phyloP scores from a whole-genome alignment of 805 yeast species.

The Suhomyces sp. region DNA sequence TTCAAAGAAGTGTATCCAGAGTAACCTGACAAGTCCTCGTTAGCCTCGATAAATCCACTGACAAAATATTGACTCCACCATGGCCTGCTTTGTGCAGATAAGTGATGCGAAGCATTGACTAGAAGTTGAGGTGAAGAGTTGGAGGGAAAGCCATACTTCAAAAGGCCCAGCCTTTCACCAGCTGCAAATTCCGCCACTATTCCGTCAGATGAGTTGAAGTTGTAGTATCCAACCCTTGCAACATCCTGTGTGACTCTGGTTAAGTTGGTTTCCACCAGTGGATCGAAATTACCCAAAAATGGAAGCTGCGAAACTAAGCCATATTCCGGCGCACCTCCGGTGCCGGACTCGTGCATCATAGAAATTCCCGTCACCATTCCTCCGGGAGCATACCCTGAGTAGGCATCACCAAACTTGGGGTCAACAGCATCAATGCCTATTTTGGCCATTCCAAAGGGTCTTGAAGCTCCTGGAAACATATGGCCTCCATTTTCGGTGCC shows the following conservation, averaged over 20 bases:
- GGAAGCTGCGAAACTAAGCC: slow-evolving; percentile 34
- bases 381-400: slow-evolving; percentile 31
- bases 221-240: slow-evolving; percentile 25
- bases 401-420: slow-evolving; percentile 24
- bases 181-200: slow-evolving; percentile 27
- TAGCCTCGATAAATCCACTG: slow-evolving; percentile 21
- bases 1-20: slow-evolving; percentile 21
- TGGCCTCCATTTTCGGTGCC: slow-evolving; percentile 35
- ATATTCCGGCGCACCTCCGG: slow-evolving; percentile 39
- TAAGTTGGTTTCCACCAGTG: slow-evolving; percentile 9
- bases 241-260: slow-evolving; percentile 15
- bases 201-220: slow-evolving; percentile 16
- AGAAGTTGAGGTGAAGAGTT: slow-evolving; percentile 14
- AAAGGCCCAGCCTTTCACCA: slow-evolving; percentile 24
- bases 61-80: slow-evolving; percentile 32
- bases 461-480: slow-evolving; percentile 33
- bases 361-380: slow-evolving; percentile 32
- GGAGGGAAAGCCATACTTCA: slow-evolving; percentile 20
- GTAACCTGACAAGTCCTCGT: slow-evolving; percentile 15
- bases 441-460: slow-evolving; percentile 39
- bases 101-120: slow-evolving; percentile 28
- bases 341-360: slow-evolving; percentile 39
- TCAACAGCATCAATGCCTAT: slow-evolving; percentile 31
- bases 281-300: slow-evolving; percentile 15
- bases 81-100: slow-evolving; percentile 24